Evolutionary conservation across 2,329 filamentous ascomycete genomes (phyloP).

Genomic region (Trichoderma semiorbis): DNA sequence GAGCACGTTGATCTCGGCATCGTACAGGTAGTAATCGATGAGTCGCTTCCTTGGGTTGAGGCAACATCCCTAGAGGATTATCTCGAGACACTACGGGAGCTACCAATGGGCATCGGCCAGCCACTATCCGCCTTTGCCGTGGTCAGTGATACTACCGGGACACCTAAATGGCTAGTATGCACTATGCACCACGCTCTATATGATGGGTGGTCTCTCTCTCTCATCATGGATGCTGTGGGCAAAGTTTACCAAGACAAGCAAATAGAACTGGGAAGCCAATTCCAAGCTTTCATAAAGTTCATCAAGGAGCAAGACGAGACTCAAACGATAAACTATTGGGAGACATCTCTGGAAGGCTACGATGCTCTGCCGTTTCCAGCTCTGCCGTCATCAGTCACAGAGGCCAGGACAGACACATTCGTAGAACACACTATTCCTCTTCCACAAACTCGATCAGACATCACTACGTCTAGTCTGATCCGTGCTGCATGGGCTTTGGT

Average conservation of each 20-base stretch:
- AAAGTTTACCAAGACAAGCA: neutral
- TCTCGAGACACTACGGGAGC: slow-evolving; percentile 34
- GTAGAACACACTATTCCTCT: neutral
- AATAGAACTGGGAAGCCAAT: neutral
- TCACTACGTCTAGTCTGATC: slow-evolving; percentile 17
- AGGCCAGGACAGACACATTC: neutral
- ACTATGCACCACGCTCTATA: slow-evolving; percentile 49
- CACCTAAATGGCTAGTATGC: slow-evolving; percentile 39
- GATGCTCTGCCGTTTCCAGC: neutral
- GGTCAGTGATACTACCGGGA: slow-evolving; percentile 29
- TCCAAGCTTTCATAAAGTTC: neutral
- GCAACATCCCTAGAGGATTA: slow-evolving; percentile 33
- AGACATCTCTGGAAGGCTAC: neutral
- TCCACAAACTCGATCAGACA: neutral
- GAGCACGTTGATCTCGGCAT: neutral
- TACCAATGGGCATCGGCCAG: slow-evolving; percentile 37
- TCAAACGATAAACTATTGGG: neutral
- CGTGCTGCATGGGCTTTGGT: slow-evolving; percentile 49
- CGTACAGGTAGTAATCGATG: slow-evolving; percentile 36
- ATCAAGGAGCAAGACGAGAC: neutral
- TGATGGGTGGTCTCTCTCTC: slow-evolving; percentile 44
- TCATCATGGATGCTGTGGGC: slow-evolving; percentile 35
- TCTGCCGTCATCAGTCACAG: neutral
- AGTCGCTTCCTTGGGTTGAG: slow-evolving; percentile 30
- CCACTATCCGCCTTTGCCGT: slow-evolving; percentile 41